These are phyloP conservation scores for Penicillium soppii DNA, from an alignment of 495 filamentous ascomycete species.

Conservation along the genomic window DNA sequence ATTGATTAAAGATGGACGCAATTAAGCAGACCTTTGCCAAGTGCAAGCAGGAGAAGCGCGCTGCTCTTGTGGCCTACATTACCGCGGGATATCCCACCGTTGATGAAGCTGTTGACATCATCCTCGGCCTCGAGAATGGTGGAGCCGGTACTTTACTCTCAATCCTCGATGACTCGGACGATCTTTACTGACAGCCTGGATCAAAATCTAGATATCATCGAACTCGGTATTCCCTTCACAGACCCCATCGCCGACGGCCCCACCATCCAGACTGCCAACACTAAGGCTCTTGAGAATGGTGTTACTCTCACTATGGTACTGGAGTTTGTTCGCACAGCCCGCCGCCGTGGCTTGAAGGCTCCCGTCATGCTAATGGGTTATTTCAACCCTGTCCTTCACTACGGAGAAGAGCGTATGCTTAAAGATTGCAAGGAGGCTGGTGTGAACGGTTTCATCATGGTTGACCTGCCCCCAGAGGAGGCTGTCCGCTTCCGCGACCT, in stretches of 20 bases:
- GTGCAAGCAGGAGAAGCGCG: slow-evolving; percentile 69
- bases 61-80: slow-evolving; percentile 90
- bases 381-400: slow-evolving; percentile 92
- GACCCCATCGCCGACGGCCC: slow-evolving; percentile 96
- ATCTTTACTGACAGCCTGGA: background rate
- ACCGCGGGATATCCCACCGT: slow-evolving; percentile 91
- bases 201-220: slow-evolving; percentile 3
- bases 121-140: slow-evolving; percentile 88
- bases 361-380: slow-evolving; percentile 78
- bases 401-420: slow-evolving; percentile 88
- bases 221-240: slow-evolving; percentile 82
- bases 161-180: slow-evolving; percentile 1
- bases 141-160: slow-evolving; percentile 70
- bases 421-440: slow-evolving; percentile 81
- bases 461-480: slow-evolving; percentile 96
- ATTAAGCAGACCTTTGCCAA: slow-evolving; percentile 85
- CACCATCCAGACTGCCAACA: slow-evolving; percentile 90
- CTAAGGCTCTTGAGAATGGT: slow-evolving; percentile 37
- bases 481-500: slow-evolving; percentile 85
- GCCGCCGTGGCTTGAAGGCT: background rate
- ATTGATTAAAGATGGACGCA: slow-evolving; percentile 57
- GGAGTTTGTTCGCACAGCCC: background rate
- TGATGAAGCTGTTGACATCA: slow-evolving; percentile 75
- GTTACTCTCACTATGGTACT: background rate
- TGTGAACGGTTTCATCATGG: slow-evolving; percentile 96